Evolutionary conservation across 176 grass and related monocot genomes (phyloP), one percentile per base, ranked within the genome.

Genomic region (Phoenix roebelenii): DNA sequence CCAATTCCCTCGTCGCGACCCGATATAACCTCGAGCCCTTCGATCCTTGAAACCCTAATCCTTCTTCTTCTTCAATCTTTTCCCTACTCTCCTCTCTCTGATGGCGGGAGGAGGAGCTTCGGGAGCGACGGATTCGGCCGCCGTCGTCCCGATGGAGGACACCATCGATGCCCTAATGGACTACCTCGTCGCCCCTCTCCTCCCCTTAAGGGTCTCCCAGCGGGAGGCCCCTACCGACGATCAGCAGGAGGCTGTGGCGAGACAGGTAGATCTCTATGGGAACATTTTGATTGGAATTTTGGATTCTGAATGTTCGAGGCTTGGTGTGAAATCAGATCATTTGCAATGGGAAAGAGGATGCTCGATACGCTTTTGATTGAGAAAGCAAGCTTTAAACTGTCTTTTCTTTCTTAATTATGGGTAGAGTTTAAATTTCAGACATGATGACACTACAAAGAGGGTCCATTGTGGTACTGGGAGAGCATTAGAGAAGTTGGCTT

Each of bases 141-240:
- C 26, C 18, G 24, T 68, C 52, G 79, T 81, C 17, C 24, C 61
- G 0, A 71, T 80, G 76, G 90, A 95, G 79, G 85, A 95, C 82
- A 58, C 76, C 10, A 81, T 89, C 25, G 23, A 73, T 54, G 48
- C 78, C 59, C 73, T 95, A 18, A 65, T 95, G 26, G 82, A 85
- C 3, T 60, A 80, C 55, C 77, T 95, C 19, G 79, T 95, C 26
- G 3, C 5, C 54, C 82, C 90, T 19, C 66, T 55, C 20, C 76
- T 89, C 14, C 66, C 73, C 32, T 6, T 44, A 49, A 51, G 56
- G 9, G 57, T 26, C 49, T 22, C 18, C 23, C 1, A 23, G 24
- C 20, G 18, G 55, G 23, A 50, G 17, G 25, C 10, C 3, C 58
- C 58, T 59, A 32, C 70, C 3, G 32, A 61, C 17, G 48, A 58